Evolutionary conservation across 371 early-diverging fungal species (phyloP).

Genomic region (Mucor lusitanicus): DNA sequence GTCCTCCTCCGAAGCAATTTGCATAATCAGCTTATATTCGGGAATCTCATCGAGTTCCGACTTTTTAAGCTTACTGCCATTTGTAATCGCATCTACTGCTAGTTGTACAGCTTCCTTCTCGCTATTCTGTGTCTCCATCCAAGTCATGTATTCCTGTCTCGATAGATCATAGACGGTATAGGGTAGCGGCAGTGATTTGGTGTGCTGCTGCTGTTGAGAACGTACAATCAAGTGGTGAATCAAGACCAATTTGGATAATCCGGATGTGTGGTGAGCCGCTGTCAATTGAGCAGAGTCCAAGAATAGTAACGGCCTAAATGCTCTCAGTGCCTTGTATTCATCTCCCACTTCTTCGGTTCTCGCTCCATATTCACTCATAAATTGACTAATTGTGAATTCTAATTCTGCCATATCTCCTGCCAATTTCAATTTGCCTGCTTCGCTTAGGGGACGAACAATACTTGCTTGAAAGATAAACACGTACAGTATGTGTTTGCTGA

Average conservation of each 20-base stretch:
- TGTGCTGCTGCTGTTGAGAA: constrained; percentile 47
- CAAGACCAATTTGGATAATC: constrained; percentile 46
- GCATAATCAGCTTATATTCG: constrained; percentile 35
- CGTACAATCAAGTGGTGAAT: constrained; percentile 66
- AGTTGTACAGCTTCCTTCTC: constrained; percentile 48
- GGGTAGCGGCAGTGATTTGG: constrained; percentile 51
- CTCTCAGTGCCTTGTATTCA: constrained; percentile 57
- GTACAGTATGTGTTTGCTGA: constrained; percentile 51
- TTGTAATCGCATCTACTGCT: constrained; percentile 33
- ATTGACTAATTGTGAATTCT: constrained; percentile 64
- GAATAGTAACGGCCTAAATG: constrained; percentile 61
- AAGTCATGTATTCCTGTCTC: constrained; percentile 62
- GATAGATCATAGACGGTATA: constrained; percentile 53
- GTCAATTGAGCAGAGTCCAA: constrained; percentile 58
- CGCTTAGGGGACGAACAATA: constrained; percentile 60
- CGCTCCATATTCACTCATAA: constrained; percentile 52
- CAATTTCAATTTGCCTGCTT: constrained; percentile 63
- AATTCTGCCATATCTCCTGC: constrained; percentile 74
- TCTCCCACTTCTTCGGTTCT: constrained; percentile 59
- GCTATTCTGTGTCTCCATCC: constrained; percentile 54
- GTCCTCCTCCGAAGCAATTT: constrained; percentile 24
- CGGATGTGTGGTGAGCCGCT: constrained; percentile 52
- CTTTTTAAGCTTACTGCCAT: constrained; percentile 27
- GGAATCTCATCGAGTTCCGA: constrained; percentile 29
- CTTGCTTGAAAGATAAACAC: constrained; percentile 67